Evolutionary conservation across 2,329 filamentous ascomycete species (phyloP), one percentile per base, ranked within the genome.

Genomic region (Fusarium floridanum): DNA sequence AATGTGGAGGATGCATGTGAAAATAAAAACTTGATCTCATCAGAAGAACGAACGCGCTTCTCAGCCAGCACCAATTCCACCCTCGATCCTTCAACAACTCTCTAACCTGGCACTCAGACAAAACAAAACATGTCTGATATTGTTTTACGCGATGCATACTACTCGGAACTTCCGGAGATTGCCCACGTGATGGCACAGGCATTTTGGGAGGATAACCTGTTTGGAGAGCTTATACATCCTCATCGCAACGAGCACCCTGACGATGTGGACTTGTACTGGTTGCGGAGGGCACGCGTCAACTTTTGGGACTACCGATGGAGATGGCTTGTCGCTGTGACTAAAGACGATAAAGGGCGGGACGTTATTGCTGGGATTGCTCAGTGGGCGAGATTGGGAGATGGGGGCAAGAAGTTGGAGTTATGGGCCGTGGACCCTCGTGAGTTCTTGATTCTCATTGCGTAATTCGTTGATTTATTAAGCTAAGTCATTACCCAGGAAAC

Each of bases 141-240:
- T 3, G n/a, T 43, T 3, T n/a, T 77, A 6, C 75, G 75, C 5
- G 50, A 75, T 60, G 75, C 67, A 2, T 32, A 34, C 5, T 77
- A 73, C 37, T 76, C 71, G 22, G 80, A 82, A 32, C 76, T 82
- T 2, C 73, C 76, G 0, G 75, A 72, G 39, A 77, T 83, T 56
- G 79, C 81, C 11, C 73, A 77, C 71, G 67, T 81, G 11, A 68
- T 80, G 63, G 77, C 82, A 6, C 69, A 70, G 17, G 81, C 82
- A 0, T 84, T 84, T 62, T 77, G 77, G 73, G 75, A 83, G 8
- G 82, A 84, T 32, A 77, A 78, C 12, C 56, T 84, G 8, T 82
- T 82, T 37, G 82, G 81, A 22, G 68, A 78, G 3, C 67, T 82
- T 22, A 81, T 84, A 27, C 80, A 83, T 59, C 82, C 82, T 5